These are phyloP conservation scores for Epichloe scottii DNA, from an alignment of 2,329 filamentous ascomycete species.

Conservation along the genomic window DNA sequence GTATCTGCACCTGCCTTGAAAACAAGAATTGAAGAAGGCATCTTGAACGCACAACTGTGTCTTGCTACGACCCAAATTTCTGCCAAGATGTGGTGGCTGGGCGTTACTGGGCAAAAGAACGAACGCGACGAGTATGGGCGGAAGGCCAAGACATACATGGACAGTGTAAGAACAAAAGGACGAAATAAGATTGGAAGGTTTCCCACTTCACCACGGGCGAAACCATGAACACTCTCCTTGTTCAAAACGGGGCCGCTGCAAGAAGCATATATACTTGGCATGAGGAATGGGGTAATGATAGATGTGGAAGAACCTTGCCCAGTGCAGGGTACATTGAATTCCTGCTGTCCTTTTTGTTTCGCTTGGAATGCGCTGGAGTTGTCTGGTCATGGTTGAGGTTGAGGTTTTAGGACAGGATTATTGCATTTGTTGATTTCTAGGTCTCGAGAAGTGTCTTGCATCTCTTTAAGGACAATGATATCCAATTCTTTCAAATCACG, in stretches of 20 bases:
- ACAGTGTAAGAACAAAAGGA: slow-evolving; percentile 5
- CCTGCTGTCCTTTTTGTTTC: neutral
- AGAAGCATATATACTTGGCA: neutral
- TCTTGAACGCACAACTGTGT: slow-evolving; percentile 20
- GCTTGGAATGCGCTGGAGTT: slow-evolving; percentile 3
- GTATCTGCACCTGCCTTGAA: neutral
- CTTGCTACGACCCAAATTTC: slow-evolving; percentile 41
- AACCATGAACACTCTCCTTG: neutral
- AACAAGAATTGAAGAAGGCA: neutral
- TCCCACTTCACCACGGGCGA: too few species aligned
- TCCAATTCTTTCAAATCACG: neutral
- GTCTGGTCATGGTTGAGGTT: slow-evolving; percentile 1
- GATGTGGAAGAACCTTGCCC: neutral
- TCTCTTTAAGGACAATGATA: neutral
- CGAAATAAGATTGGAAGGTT: neutral
- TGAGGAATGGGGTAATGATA: neutral
- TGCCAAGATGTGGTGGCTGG: slow-evolving; percentile 46
- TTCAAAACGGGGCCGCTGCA: neutral
- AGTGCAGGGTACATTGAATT: neutral
- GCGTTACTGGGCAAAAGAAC: slow-evolving; percentile 34
- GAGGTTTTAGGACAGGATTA: neutral
- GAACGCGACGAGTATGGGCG: slow-evolving; percentile 33
- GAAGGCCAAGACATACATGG: slow-evolving; percentile 33
- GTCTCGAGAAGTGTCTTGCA: neutral
- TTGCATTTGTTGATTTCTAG: neutral